Evolutionary conservation across 2,329 filamentous ascomycete genomes (phyloP).

Genomic region (Pestalotiopsis sp.): DNA sequence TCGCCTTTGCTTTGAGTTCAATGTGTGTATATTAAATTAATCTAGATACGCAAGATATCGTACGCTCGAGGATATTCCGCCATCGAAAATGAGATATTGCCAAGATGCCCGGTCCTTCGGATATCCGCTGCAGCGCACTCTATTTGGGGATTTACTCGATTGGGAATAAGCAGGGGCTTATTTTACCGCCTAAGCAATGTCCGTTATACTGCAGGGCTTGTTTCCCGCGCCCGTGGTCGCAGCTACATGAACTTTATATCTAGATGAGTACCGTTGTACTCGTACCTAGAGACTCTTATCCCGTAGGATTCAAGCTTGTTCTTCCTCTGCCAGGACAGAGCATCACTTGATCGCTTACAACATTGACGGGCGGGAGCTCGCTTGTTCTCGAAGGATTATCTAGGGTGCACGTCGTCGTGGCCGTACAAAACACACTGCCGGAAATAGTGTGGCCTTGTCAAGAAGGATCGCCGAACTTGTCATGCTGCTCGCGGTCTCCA

Average conservation of each 20-base stretch:
- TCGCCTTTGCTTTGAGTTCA: neutral
- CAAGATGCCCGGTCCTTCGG: neutral
- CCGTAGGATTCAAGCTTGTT: neutral
- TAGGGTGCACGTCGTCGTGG: neutral
- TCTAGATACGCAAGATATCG: neutral
- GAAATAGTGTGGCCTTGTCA: too few species aligned
- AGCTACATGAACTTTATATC: neutral
- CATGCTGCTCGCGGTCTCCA: too few species aligned
- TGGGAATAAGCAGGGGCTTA: neutral
- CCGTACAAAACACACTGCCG: too few species aligned
- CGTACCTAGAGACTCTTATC: neutral
- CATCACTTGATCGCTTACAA: neutral
- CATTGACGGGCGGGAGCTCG: neutral
- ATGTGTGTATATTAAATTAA: neutral
- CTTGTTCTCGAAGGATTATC: neutral
- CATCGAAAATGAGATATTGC: neutral
- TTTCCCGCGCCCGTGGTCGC: neutral
- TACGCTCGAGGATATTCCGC: neutral
- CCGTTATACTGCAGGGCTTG: neutral
- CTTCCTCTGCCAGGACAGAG: neutral
- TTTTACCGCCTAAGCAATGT: neutral
- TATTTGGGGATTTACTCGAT: neutral
- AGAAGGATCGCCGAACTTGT: too few species aligned
- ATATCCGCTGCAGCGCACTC: neutral
- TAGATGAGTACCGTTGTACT: too few species aligned